Conservation (phyloP, 2,329 filamentous ascomycete genomes). For the Claviceps sp. region DNA sequence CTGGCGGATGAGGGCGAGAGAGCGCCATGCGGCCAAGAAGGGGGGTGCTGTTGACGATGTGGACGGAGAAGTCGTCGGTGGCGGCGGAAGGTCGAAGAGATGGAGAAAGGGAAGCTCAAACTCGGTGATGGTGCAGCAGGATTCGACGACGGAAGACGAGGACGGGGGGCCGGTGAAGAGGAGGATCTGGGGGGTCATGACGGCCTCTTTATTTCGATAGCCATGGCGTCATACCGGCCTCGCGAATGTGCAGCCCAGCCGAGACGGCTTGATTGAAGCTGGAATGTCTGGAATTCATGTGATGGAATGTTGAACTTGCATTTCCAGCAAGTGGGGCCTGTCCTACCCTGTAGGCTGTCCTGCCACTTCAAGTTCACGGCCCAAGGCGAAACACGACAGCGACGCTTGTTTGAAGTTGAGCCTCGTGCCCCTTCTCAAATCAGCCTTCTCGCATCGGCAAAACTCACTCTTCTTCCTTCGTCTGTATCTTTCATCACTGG, state of each 20-base stretch:
- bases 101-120: constrained; percentile 14
- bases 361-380: too few relatives aligned
- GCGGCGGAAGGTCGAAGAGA: constrained; percentile 13
- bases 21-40: constrained; percentile 37
- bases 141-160: constrained; percentile 14
- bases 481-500: too few relatives aligned
- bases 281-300: too few relatives aligned
- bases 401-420: too few relatives aligned
- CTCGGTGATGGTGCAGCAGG: constrained; percentile 17
- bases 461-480: too few relatives aligned
- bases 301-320: too few relatives aligned
- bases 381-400: too few relatives aligned
- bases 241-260: neutral
- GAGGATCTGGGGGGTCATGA: constrained; percentile 20
- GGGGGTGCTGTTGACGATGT: constrained; percentile 3
- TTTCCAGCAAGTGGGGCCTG: too few relatives aligned
- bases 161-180: constrained; percentile 23
- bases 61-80: neutral
- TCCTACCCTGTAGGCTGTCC: too few relatives aligned
- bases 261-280: too few relatives aligned
- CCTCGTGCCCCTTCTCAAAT: too few relatives aligned
- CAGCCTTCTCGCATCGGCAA: too few relatives aligned
- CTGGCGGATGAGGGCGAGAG: constrained; percentile 33
- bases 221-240: neutral
- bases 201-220: constrained; percentile 8